phyloP scores from a whole-genome alignment of 2,329 filamentous ascomycete genomes.

The Penicillium nordicum region DNA sequence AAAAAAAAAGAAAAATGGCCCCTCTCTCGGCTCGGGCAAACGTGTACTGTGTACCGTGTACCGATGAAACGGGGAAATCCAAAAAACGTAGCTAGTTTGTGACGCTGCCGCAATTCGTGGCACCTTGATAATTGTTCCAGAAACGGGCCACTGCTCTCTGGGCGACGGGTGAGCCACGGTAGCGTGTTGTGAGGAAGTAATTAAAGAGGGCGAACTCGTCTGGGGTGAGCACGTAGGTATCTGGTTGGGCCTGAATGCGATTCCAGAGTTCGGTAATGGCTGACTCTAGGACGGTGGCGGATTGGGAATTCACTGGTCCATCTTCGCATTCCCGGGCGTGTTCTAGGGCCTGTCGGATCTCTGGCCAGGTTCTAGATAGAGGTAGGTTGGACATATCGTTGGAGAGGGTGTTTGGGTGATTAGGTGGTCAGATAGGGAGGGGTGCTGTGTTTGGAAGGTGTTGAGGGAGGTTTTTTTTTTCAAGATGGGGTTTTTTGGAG shows the following conservation, averaged over 20 bases:
- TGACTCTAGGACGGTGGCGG: constrained; percentile 63
- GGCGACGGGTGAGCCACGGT: constrained; percentile 51
- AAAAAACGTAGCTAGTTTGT: constrained; percentile 19
- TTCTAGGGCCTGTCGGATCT: constrained; percentile 67
- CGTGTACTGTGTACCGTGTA: not conserved
- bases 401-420: not conserved
- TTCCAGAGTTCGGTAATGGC: constrained; percentile 65
- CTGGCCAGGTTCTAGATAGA: constrained; percentile 32
- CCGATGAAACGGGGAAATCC: not conserved
- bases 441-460: not conserved
- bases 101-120: constrained; percentile 23
- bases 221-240: constrained; percentile 67
- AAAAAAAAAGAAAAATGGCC: not conserved
- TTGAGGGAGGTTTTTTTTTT: not conserved
- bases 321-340: constrained; percentile 71
- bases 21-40: not conserved
- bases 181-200: constrained; percentile 66
- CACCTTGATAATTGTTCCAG: constrained; percentile 47
- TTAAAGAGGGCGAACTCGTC: constrained; percentile 87
- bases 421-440: not conserved
- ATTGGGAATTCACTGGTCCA: constrained; percentile 59
- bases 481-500: not conserved
- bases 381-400: constrained; percentile 30
- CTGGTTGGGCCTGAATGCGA: constrained; percentile 61
- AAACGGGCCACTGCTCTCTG: constrained; percentile 55